Evolutionary conservation across 2,329 filamentous ascomycete genomes (phyloP).

Genomic region (Geosmithia flava): DNA sequence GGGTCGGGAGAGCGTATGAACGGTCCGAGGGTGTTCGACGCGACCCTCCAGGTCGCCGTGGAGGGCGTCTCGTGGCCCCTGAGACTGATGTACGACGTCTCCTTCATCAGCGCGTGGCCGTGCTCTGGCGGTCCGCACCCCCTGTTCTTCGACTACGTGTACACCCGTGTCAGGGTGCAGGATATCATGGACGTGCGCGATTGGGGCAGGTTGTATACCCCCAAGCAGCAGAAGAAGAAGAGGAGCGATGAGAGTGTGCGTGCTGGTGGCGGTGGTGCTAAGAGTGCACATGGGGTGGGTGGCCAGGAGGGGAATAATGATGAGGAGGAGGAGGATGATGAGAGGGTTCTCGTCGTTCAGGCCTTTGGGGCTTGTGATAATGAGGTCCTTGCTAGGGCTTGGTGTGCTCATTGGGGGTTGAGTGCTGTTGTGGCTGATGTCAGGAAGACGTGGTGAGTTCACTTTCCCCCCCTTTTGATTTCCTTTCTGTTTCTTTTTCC

Average conservation of each 20-base stretch:
- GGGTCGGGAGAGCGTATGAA: not conserved
- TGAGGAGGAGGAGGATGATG: slow-evolving; percentile 36
- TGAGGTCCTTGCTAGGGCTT: slow-evolving; percentile 63
- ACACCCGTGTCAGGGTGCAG: slow-evolving; percentile 46
- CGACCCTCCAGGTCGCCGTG: slow-evolving; percentile 50
- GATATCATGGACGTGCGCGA: slow-evolving; percentile 53
- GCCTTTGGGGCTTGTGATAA: slow-evolving; percentile 64
- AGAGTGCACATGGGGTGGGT: slow-evolving; percentile 49
- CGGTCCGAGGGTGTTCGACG: slow-evolving; percentile 41
- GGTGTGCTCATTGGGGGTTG: slow-evolving; percentile 66
- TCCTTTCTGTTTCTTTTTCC: not conserved
- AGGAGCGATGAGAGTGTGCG: slow-evolving; percentile 48
- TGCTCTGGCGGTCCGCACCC: slow-evolving; percentile 53
- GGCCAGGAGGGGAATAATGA: slow-evolving; percentile 5
- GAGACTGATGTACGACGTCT: slow-evolving; percentile 49
- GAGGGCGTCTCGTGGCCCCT: slow-evolving; percentile 52
- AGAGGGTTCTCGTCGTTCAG: slow-evolving; percentile 59
- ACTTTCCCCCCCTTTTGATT: not conserved
- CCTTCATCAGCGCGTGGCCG: slow-evolving; percentile 53
- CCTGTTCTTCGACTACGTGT: slow-evolving; percentile 60
- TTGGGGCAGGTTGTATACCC: slow-evolving; percentile 41
- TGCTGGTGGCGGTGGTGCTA: slow-evolving; percentile 19
- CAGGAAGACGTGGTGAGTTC: slow-evolving; percentile 49
- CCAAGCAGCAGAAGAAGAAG: slow-evolving; percentile 6
- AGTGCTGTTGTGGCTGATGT: slow-evolving; percentile 60